Base-by-base conservation (phyloP, 2,329 filamentous ascomycete genomes). In the Fusarium graminum region DNA sequence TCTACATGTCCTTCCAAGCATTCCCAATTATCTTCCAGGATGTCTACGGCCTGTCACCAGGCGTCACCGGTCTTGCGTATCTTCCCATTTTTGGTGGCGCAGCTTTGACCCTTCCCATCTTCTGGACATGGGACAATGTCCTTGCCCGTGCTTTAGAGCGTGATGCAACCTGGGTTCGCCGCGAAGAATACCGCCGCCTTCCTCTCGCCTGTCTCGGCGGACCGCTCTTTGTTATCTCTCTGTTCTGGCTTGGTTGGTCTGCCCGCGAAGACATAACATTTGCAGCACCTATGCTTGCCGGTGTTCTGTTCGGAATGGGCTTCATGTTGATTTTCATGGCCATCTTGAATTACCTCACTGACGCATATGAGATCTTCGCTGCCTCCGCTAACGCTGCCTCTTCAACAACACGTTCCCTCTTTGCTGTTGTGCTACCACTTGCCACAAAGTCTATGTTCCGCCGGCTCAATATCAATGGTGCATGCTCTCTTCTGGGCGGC, bases 361-460 rank as follows among this genome's bases (percentile, higher is more conserved):
- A 90, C 68, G 87, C 88, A n/a, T 91, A 91, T 75, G 84, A 87
- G 65, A 83, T 88, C 43, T 90, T 86, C 69, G 86, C 88, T 45
- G 88, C 89, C 73, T 88, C 90, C 22, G 94, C 92, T 73, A 98
- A 85, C 42, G 94, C 95, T 74, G 90, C 82, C 51, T 97, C 80
- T 80, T 98, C 95, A 55, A 97, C 79, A 79, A 97, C 92, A 1
- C 94, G 95, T 53, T 95, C 95, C 91, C 92, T 98, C 76, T 96
- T 94, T 2, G 92, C 93, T 42, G 94, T 97, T 1, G 77, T 88
- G 2, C 79, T 90, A 43, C 88, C 88, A 6, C 78, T 90, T 17
- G 83, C 83, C 12, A 83, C 83, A 4, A 75, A 77, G 3, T 79
- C 78, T 58, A 85, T 86, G 81, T 86, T 86, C 60, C 57, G 66